A percentile compares a stretch with the other conserved stretches of the same genome.
These are phyloP conservation scores for Pyronema omphalodes DNA, from an alignment of 495 filamentous ascomycete species.

Conservation along the genomic window DNA sequence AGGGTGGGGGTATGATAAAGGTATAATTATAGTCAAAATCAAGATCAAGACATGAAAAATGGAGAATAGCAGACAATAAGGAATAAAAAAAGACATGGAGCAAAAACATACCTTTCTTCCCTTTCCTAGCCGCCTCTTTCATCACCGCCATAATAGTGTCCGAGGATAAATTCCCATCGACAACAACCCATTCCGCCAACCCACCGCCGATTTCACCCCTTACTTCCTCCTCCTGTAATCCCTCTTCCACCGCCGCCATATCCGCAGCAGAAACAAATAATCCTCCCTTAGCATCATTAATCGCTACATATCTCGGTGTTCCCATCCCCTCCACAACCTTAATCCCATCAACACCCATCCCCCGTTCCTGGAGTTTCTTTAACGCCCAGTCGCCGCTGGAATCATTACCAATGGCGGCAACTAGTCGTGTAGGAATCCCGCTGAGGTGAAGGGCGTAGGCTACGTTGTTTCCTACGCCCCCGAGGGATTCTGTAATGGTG, in stretches of 20 bases:
- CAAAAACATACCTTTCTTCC: constrained; percentile 4
- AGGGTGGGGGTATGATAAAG: constrained; percentile 23
- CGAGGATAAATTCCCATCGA: constrained; percentile 15
- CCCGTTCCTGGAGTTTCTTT: constrained; percentile 37
- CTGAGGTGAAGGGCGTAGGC: constrained; percentile 52
- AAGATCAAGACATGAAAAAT: no score
- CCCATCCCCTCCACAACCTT: constrained; percentile 27
- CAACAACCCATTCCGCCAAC: constrained; percentile 6
- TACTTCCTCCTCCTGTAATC: neutral
- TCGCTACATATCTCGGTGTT: constrained; percentile 78
- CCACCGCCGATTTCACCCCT: neutral
- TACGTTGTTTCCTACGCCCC: constrained; percentile 91
- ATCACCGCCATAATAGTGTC: constrained; percentile 9
- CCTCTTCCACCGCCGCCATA: constrained; percentile 34
- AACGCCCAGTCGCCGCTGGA: constrained; percentile 53
- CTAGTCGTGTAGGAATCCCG: constrained; percentile 26
- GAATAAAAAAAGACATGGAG: no score
- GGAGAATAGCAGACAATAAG: no score
- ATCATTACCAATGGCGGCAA: constrained; percentile 34
- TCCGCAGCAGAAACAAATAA: constrained; percentile 82
- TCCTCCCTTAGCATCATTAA: constrained; percentile 69
- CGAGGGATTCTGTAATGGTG: constrained; percentile 57
- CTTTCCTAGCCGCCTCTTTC: neutral
- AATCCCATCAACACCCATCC: constrained; percentile 47
- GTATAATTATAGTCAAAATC: no score